Conservation (phyloP, 2,329 filamentous ascomycete genomes). For the Microsporum audouinii region DNA sequence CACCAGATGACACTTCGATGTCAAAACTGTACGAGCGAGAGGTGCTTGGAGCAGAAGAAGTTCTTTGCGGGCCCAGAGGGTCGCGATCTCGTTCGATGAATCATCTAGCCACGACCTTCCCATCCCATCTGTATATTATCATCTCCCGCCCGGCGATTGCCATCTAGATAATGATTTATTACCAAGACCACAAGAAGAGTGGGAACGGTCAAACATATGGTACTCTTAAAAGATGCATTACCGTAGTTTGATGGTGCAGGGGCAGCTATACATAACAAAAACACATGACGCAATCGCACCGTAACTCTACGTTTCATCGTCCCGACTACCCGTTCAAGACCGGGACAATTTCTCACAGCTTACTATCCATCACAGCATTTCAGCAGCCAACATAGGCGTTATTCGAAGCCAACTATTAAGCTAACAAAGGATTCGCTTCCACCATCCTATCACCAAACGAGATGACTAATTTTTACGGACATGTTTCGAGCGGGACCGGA, state of each 20-base stretch:
- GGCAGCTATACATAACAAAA: neutral
- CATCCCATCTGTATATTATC: neutral
- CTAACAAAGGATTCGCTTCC: too few relatives aligned
- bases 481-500: constrained; percentile 1
- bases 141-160: neutral
- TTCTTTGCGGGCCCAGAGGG: constrained; percentile 45
- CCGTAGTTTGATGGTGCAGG: neutral
- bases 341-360: neutral
- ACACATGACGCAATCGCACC: neutral
- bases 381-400: neutral
- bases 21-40: constrained; percentile 83
- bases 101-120: neutral
- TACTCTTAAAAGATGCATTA: neutral
- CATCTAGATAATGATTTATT: neutral
- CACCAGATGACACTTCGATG: constrained; percentile 82
- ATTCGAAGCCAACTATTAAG: neutral
- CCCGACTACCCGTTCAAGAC: neutral
- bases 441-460: neutral
- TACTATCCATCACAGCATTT: neutral
- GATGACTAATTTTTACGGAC: neutral
- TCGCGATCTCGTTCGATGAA: constrained; percentile 25
- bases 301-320: neutral
- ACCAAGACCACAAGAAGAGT: neutral
- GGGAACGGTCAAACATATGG: neutral
- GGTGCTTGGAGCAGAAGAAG: constrained; percentile 62